phyloP scores from a whole-genome alignment of 2,329 filamentous ascomycete genomes.

The Ophiostoma angusticollis region DNA sequence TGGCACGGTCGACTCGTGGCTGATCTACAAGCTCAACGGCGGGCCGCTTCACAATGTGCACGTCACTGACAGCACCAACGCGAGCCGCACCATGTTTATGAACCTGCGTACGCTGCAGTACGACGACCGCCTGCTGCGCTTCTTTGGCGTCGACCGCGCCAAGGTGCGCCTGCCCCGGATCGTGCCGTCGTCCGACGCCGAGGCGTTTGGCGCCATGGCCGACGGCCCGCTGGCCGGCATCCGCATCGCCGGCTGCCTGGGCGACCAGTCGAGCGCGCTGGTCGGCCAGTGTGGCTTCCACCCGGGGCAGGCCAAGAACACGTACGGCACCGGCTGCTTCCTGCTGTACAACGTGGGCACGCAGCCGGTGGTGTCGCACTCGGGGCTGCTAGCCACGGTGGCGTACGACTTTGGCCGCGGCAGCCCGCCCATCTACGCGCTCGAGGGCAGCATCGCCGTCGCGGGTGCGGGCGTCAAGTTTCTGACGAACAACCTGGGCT shows the following conservation, averaged over 20 bases:
- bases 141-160: constrained; percentile 57
- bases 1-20: constrained; percentile 80
- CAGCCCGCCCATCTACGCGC: constrained; percentile 55
- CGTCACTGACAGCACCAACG: constrained; percentile 80
- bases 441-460: constrained; percentile 75
- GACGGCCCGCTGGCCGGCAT: constrained; percentile 55
- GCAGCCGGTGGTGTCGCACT: constrained; percentile 72
- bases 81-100: constrained; percentile 90
- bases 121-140: constrained; percentile 61
- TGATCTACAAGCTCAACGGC: constrained; percentile 74
- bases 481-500: constrained; percentile 49
- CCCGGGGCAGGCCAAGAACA: constrained; percentile 77
- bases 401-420: constrained; percentile 64
- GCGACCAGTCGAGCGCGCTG: constrained; percentile 75
- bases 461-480: constrained; percentile 73
- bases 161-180: constrained; percentile 74
- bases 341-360: constrained; percentile 78
- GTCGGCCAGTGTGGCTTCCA: constrained; percentile 78
- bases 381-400: constrained; percentile 74
- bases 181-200: constrained; percentile 62
- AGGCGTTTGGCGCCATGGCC: constrained; percentile 56
- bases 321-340: constrained; percentile 83
- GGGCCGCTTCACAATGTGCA: constrained; percentile 53
- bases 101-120: constrained; percentile 71
- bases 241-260: constrained; percentile 70